Evolutionary conservation across 1,139 yeast species (phyloP).

Genomic region (Candida tetrigidarum): DNA sequence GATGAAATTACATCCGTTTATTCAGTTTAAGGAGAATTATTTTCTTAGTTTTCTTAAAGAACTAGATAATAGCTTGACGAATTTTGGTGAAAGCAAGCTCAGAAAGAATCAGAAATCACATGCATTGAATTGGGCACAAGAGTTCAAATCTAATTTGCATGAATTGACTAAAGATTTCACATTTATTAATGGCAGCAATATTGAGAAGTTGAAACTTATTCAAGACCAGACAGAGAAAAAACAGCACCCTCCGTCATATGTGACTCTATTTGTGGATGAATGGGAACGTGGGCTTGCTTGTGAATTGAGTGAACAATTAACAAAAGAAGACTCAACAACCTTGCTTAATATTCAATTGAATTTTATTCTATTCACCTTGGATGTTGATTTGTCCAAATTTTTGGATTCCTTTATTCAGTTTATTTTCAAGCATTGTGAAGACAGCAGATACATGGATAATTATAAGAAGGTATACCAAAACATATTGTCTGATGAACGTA

Average conservation of each 20-base stretch:
- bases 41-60: constrained; percentile 23
- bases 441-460: constrained; percentile 13
- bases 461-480: constrained; percentile 16
- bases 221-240: constrained; percentile 8
- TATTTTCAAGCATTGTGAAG: constrained; percentile 17
- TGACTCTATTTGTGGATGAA: constrained; percentile 19
- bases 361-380: constrained; percentile 37
- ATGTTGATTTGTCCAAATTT: constrained; percentile 30
- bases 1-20: constrained; percentile 43
- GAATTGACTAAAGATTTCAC: constrained; percentile 23
- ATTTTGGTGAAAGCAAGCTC: constrained; percentile 15
- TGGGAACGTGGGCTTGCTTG: constrained; percentile 20
- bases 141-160: constrained; percentile 20
- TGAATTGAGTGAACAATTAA: constrained; percentile 26
- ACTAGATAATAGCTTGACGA: constrained; percentile 17
- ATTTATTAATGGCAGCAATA: constrained; percentile 10
- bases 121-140: constrained; percentile 21
- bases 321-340: constrained; percentile 22
- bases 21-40: constrained; percentile 33
- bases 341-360: constrained; percentile 42
- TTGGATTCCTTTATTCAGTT: constrained; percentile 22
- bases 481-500: constrained; percentile 15
- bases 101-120: constrained; percentile 20
- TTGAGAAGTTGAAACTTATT: constrained; percentile 1
- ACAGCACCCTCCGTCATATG: constrained; percentile 8